Evolutionary conservation across 148 eudicot genomes (phyloP).

Genomic region (Rhododendron vialii): DNA sequence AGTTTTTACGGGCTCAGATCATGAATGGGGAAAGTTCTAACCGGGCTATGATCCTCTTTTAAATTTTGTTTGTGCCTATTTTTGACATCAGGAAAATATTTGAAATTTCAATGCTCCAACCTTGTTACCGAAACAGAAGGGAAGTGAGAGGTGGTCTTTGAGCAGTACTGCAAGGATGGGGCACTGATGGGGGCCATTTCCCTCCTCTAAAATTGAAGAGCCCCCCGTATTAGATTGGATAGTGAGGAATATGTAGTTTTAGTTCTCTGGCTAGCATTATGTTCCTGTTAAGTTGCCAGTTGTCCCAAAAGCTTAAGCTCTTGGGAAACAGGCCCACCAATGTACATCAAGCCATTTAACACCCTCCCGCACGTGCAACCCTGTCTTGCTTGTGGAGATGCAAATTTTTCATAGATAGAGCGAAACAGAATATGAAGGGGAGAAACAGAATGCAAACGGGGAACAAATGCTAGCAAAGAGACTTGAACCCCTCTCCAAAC

Average conservation of each 20-base stretch:
- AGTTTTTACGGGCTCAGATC: neutral
- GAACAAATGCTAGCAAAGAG: neutral
- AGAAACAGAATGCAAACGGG: neutral
- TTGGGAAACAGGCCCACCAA: neutral
- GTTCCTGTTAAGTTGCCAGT: neutral
- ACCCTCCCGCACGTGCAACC: neutral
- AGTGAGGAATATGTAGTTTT: neutral
- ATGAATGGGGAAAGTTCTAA: neutral
- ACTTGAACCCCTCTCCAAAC: neutral
- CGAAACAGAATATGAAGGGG: neutral
- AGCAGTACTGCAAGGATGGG: neutral
- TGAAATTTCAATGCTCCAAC: neutral
- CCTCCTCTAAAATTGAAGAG: neutral
- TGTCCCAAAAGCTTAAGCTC: neutral
- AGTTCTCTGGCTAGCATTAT: neutral
- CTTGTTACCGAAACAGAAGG: neutral
- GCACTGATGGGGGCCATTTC: neutral
- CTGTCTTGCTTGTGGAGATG: neutral
- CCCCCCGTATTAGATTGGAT: neutral
- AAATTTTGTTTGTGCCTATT: neutral
- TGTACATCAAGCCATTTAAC: neutral
- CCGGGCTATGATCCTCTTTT: neutral
- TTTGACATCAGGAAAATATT: neutral
- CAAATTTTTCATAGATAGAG: neutral
- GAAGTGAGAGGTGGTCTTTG: neutral